phyloP scores from a whole-genome alignment of 352 stramenopile species.

The Phytophthora citricola region DNA sequence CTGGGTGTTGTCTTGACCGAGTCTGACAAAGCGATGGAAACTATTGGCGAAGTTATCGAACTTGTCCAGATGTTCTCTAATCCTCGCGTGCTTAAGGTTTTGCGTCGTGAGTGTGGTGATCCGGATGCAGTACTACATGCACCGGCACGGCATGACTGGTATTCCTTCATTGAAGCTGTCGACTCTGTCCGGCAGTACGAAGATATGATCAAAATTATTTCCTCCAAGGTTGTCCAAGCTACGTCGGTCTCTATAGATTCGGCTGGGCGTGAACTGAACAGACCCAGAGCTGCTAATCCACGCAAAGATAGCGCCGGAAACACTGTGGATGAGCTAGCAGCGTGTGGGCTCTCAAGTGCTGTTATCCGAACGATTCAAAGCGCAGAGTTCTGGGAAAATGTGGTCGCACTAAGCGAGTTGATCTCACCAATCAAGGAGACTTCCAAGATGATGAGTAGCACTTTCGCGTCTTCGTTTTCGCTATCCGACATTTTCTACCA shows the following conservation, averaged over 20 bases:
- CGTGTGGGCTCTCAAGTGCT: conserved; percentile 43
- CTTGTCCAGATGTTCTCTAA: conserved; percentile 74
- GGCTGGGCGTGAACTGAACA: background rate
- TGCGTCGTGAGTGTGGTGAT: conserved; percentile 74
- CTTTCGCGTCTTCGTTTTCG: conserved; percentile 47
- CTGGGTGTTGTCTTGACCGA: conserved; percentile 69
- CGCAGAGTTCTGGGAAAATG: conserved; percentile 75
- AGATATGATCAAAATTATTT: conserved; percentile 88
- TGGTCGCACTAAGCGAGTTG: conserved; percentile 76
- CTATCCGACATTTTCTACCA: conserved; percentile 80
- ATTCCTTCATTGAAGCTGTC: conserved; percentile 83
- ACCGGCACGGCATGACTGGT: conserved; percentile 60
- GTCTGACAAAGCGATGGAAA: conserved; percentile 52
- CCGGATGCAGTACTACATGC: conserved; percentile 57
- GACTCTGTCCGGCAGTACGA: conserved; percentile 83
- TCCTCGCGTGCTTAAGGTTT: conserved; percentile 53
- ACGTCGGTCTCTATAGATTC: conserved; percentile 22
- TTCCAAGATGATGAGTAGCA: conserved; percentile 64
- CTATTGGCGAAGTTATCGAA: conserved; percentile 73
- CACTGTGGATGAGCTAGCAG: conserved; percentile 52
- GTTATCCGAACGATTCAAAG: conserved; percentile 69
- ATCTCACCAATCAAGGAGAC: conserved; percentile 85
- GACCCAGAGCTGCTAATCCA: conserved; percentile 12
- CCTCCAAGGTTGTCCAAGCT: conserved; percentile 56
- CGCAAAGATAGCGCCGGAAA: conserved; percentile 58